These are phyloP conservation scores for Arabis alpina DNA, from an alignment of 345 rosid genomes.

Conservation along the genomic window DNA sequence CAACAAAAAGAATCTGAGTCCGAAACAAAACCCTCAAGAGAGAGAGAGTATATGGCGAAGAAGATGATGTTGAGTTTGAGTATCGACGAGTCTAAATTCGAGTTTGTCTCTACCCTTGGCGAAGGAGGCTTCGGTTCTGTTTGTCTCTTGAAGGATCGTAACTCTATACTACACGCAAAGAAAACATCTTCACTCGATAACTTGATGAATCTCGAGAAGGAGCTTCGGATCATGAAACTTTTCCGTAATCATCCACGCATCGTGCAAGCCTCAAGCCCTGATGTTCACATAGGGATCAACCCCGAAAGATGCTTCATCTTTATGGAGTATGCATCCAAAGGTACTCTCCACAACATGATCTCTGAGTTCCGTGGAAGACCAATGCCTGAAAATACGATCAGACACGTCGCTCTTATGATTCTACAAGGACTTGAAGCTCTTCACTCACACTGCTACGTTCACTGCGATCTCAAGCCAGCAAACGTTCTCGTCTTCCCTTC, in stretches of 20 bases:
- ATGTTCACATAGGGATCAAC: not conserved
- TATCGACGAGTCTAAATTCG: not conserved
- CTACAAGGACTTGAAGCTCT: not conserved
- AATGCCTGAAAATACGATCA: not conserved
- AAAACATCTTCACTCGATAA: not conserved
- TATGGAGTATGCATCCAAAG: not conserved
- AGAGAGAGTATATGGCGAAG: too few relatives aligned
- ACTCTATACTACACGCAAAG: not conserved
- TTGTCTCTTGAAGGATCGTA: not conserved
- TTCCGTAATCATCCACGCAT: slow-evolving; percentile 14
- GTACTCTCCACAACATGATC: not conserved
- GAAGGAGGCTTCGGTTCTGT: not conserved
- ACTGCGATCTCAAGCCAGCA: not conserved
- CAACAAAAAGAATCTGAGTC: too few relatives aligned
- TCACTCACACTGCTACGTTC: not conserved
- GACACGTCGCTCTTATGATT: not conserved
- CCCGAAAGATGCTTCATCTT: too few relatives aligned
- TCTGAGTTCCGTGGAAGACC: not conserved
- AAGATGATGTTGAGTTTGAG: not conserved
- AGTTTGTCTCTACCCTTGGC: not conserved
- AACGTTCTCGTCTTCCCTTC: not conserved
- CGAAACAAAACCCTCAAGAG: too few relatives aligned
- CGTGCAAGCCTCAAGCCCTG: not conserved
- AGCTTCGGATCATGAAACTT: slow-evolving; percentile 6
- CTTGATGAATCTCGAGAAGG: not conserved